Percentiles rank a stretch among this genome's conserved stretches.
These are phyloP conservation scores for Trametes maxima DNA, from an alignment of 768 basidiomycete genomes.

Conservation along the genomic window DNA sequence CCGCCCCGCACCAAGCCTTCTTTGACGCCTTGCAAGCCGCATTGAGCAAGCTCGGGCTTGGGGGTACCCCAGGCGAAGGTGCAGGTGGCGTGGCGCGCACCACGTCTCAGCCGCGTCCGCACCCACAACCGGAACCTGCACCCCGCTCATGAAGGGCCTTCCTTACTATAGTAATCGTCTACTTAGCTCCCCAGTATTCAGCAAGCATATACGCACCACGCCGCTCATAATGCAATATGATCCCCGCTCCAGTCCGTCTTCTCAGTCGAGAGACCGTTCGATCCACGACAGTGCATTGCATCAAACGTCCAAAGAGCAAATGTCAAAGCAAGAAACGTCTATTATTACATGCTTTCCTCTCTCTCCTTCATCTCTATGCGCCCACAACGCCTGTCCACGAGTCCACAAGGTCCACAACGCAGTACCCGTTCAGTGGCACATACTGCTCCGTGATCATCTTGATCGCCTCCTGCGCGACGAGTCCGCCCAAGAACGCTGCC, in stretches of 20 bases:
- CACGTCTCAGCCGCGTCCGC: background rate
- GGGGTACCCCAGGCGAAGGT: slow-evolving; percentile 13
- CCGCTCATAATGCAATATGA: background rate
- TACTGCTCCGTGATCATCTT: slow-evolving; percentile 98
- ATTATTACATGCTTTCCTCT: background rate
- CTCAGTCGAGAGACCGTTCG: background rate
- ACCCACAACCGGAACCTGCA: background rate
- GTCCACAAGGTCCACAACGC: slow-evolving; percentile 82
- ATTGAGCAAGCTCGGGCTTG: slow-evolving; percentile 22
- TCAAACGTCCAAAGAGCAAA: background rate
- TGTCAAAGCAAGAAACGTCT: slow-evolving; percentile 6
- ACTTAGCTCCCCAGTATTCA: background rate
- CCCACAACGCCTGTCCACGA: slow-evolving; percentile 68
- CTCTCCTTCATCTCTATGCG: background rate
- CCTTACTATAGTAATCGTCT: background rate
- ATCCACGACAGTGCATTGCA: background rate
- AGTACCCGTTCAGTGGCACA: slow-evolving; percentile 84
- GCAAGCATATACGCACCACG: background rate
- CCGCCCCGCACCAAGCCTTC: slow-evolving; percentile 71
- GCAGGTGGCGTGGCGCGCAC: slow-evolving; percentile 12
- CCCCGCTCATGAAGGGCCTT: slow-evolving; percentile 2
- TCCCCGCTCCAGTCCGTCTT: background rate
- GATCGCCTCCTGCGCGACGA: slow-evolving; percentile 95
- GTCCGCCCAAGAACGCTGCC: slow-evolving; percentile 89
- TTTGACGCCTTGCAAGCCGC: slow-evolving; percentile 55